Evolutionary conservation across 306 rosid species (phyloP).

Genomic region (Urtica urens): DNA sequence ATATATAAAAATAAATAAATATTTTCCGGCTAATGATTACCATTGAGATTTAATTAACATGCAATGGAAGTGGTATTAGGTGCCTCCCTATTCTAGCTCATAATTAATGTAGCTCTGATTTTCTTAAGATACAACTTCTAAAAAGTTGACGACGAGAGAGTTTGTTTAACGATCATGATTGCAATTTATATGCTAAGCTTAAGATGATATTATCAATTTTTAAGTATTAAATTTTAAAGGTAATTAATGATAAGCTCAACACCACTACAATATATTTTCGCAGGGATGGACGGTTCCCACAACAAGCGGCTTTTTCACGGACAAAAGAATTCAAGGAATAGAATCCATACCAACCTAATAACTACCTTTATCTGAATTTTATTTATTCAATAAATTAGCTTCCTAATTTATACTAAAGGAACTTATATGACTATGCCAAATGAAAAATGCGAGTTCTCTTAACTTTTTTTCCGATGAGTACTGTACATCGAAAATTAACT

Average conservation of each 20-base stretch:
- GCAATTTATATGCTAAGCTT: not conserved
- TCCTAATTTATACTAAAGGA: too few relatives aligned
- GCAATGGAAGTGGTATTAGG: not conserved
- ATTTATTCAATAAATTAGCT: too few relatives aligned
- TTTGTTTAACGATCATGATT: not conserved
- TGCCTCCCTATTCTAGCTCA: not conserved
- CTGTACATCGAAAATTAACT: too few relatives aligned
- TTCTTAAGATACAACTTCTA: too few relatives aligned
- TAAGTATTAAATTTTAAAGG: too few relatives aligned
- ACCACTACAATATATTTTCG: not conserved
- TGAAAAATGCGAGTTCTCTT: too few relatives aligned
- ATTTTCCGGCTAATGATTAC: too few relatives aligned
- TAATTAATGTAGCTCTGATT: not conserved
- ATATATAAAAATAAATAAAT: too few relatives aligned
- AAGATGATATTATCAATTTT: too few relatives aligned
- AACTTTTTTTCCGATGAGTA: too few relatives aligned
- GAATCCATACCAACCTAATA: conserved; percentile 1
- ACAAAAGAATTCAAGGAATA: not conserved
- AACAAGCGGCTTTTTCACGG: not conserved
- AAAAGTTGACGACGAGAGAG: not conserved
- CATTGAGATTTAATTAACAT: not conserved
- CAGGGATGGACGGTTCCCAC: not conserved
- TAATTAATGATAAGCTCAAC: too few relatives aligned
- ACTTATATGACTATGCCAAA: too few relatives aligned
- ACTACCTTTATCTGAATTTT: not conserved